These are phyloP conservation scores for Atractiella rhizophila DNA, from an alignment of 768 basidiomycete genomes.

Conservation along the genomic window DNA sequence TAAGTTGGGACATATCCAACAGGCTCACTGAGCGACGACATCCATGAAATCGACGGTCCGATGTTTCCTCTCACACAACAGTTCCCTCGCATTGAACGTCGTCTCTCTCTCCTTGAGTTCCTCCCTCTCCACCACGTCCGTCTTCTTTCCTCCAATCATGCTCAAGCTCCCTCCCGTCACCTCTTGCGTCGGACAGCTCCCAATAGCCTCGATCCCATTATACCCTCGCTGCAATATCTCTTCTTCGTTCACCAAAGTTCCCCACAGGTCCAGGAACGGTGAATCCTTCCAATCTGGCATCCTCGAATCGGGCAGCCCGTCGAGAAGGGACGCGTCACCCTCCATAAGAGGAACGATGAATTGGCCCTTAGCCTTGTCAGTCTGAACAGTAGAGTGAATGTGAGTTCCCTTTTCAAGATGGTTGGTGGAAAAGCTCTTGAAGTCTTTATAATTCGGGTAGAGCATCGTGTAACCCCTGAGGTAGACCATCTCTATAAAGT, in stretches of 20 bases:
- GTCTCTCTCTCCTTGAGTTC: background rate
- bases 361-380: constrained; percentile 31
- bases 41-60: too few species aligned
- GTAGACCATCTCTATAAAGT: constrained; percentile 61
- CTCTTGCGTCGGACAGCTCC: constrained; percentile 2
- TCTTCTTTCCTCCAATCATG: too few species aligned
- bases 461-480: constrained; percentile 66
- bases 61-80: constrained; percentile 7
- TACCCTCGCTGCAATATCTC: constrained; percentile 19
- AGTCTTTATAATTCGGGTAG: constrained; percentile 54
- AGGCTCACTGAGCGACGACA: too few species aligned
- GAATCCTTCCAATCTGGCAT: constrained; percentile 33
- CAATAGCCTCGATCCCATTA: constrained; percentile 7
- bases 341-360: constrained; percentile 47
- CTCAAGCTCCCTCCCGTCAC: too few species aligned
- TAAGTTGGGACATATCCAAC: too few species aligned
- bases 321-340: constrained; percentile 26
- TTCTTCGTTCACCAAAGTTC: constrained; percentile 23
- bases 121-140: too few species aligned
- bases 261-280: constrained; percentile 45
- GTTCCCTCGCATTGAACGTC: constrained; percentile 11
- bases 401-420: constrained; percentile 64
- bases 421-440: constrained; percentile 58
- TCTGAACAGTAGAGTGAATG: constrained; percentile 33
- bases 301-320: constrained; percentile 30